phyloP scores from a whole-genome alignment of 208 protist genomes.

The Herpetomonas muscarum region DNA sequence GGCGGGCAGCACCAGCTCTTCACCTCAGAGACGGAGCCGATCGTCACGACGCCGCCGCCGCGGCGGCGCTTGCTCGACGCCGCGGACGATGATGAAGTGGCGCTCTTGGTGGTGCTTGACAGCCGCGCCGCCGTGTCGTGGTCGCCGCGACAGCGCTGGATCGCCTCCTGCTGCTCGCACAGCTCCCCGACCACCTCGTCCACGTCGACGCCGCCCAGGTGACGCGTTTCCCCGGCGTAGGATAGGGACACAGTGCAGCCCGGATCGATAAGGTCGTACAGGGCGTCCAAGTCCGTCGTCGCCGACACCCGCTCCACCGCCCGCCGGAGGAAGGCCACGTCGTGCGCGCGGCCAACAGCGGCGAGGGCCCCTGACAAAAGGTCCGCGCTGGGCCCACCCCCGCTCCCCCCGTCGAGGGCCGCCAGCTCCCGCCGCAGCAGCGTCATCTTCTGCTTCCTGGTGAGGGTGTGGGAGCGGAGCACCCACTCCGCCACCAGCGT shows the following conservation, averaged over 20 bases:
- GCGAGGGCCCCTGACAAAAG: constrained; percentile 17
- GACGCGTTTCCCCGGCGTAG: constrained; percentile 10
- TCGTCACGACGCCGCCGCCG: background rate
- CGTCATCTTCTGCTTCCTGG: constrained; percentile 17
- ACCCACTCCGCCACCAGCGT: constrained; percentile 36
- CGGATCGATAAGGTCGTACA: constrained; percentile 18
- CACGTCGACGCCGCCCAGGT: constrained; percentile 16
- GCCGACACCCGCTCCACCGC: constrained; percentile 24
- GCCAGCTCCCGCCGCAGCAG: constrained; percentile 15
- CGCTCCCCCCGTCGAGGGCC: constrained; percentile 5
- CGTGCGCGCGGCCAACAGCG: constrained; percentile 7
- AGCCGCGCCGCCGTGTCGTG: constrained; percentile 4
- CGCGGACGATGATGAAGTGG: background rate
- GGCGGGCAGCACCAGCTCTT: constrained; percentile 12
- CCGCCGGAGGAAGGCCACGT: constrained; percentile 17
- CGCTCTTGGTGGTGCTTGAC: background rate
- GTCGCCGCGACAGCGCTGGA: constrained; percentile 24
- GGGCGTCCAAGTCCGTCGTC: constrained; percentile 19
- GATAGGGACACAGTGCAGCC: constrained; percentile 24
- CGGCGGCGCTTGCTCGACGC: background rate
- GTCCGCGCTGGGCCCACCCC: constrained; percentile 9
- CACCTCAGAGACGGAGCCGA: constrained; percentile 25
- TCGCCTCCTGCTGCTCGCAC: constrained; percentile 43
- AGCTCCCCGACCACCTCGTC: constrained; percentile 48
- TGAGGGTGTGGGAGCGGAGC: constrained; percentile 9